Evolutionary conservation across 2,329 filamentous ascomycete species (phyloP).

Genomic region (Ceratocystis diversiconidia): DNA sequence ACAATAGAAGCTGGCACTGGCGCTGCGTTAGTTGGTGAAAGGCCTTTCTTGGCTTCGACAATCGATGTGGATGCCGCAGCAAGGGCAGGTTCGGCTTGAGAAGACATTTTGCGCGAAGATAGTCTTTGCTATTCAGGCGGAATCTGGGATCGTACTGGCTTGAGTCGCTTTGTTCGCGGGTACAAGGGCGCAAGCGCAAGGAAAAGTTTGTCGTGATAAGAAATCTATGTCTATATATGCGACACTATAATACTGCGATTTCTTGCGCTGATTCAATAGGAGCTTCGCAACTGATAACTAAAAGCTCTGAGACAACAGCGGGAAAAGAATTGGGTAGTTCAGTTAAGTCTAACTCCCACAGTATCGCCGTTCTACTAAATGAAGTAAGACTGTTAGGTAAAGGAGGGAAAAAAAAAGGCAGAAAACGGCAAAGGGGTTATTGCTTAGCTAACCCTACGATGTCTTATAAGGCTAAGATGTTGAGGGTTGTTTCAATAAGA

Average conservation of each 20-base stretch:
- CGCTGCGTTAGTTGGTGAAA: constrained; percentile 13
- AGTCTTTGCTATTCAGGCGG: background rate
- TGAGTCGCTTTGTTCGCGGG: background rate
- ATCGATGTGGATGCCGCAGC: background rate
- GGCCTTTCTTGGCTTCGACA: constrained; percentile 9
- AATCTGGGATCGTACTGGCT: background rate
- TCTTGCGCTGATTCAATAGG: background rate
- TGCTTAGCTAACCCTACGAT: background rate
- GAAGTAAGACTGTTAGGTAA: too few species aligned
- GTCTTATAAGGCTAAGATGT: background rate
- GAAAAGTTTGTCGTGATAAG: background rate
- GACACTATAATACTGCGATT: background rate
- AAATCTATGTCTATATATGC: background rate
- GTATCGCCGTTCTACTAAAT: too few species aligned
- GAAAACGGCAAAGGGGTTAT: background rate
- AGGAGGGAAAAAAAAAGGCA: too few species aligned
- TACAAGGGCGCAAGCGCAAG: background rate
- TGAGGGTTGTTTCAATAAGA: background rate
- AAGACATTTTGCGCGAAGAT: background rate
- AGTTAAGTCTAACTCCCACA: too few species aligned
- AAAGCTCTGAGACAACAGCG: too few species aligned
- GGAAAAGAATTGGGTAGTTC: too few species aligned
- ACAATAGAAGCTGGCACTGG: constrained; percentile 20
- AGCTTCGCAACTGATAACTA: too few species aligned
- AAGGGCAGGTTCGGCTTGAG: background rate